These are phyloP conservation scores for Cercospora sojina DNA, from an alignment of 2,329 filamentous ascomycete species.

Conservation along the genomic window DNA sequence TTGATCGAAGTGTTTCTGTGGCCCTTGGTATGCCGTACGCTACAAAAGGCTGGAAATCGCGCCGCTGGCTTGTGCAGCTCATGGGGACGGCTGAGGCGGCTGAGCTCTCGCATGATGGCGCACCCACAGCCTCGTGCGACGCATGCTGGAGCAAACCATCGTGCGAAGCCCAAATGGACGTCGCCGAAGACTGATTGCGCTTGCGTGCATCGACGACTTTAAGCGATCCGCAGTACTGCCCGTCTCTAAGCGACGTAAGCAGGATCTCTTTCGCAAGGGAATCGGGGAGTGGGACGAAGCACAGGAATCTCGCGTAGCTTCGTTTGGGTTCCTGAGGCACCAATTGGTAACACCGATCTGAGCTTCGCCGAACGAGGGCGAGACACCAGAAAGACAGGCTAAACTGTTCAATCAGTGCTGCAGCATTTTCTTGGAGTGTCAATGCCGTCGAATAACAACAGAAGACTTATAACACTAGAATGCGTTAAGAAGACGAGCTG, in stretches of 20 bases:
- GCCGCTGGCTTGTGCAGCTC: background rate
- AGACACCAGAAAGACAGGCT: background rate
- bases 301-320: background rate
- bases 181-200: background rate
- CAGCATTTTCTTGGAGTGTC: background rate
- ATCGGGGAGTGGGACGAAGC: background rate
- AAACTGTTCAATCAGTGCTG: background rate
- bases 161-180: background rate
- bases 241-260: background rate
- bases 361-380: background rate
- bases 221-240: background rate
- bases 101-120: background rate
- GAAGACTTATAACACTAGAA: background rate
- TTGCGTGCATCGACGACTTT: background rate
- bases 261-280: background rate
- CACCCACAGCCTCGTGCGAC: background rate
- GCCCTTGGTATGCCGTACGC: background rate
- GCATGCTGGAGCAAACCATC: background rate
- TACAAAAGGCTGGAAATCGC: background rate
- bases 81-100: background rate
- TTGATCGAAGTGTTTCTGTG: background rate
- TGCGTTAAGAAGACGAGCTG: background rate
- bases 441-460: background rate
- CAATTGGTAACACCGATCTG: background rate
- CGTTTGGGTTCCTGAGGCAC: background rate